Evolutionary conservation across 495 filamentous ascomycete genomes (phyloP), one percentile per base, ranked within the genome.

Genomic region (Aspergillus panamensis): DNA sequence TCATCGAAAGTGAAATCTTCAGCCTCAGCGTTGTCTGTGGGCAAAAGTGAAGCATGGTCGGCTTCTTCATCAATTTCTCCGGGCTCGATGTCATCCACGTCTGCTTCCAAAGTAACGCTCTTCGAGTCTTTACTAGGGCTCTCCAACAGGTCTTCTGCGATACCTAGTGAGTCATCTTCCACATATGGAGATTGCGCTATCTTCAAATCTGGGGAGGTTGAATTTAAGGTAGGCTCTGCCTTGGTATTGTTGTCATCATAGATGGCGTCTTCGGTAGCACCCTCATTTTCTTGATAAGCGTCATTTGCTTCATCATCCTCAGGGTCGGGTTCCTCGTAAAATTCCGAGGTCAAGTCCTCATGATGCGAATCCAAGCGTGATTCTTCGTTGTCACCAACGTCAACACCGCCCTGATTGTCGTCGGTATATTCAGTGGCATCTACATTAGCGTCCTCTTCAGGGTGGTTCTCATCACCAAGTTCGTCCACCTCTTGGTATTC

Each of bases 11-110:
- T 37, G 32, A 78, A 62, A 42, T 79, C 73, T 50, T 78, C 77
- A 31, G 76, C 73, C 10, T 74, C 73, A 48, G 80, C 73, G 31
- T 81, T 14, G 32, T 42, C 39, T 31, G 47, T 68, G 49, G 66
- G 71, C 13, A 35, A 32, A 45, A 39, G 7, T 20, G 57, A 16
- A 14, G 35, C 29, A 42, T 55, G 39, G 31, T 64, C 55, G 50
- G 25, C 14, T 21, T 54, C 48, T 47, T 63, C 51, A 53, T 73
- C 67, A 21, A 69, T 39, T 1, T 61, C 54, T 54, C 45, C 54
- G 1, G 39, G 47, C 52, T 64, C 42, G 12, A n/a, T 39, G 29
- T 40, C 50, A 37, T 55, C 50, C 20, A 42, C 31, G 37, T 49
- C 48, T 13, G 40, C n/a, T 48, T 65, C 61, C 1, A 45, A 48